Conservation (phyloP, 2,329 filamentous ascomycete genomes). For the Sclerotinia glacialis region DNA sequence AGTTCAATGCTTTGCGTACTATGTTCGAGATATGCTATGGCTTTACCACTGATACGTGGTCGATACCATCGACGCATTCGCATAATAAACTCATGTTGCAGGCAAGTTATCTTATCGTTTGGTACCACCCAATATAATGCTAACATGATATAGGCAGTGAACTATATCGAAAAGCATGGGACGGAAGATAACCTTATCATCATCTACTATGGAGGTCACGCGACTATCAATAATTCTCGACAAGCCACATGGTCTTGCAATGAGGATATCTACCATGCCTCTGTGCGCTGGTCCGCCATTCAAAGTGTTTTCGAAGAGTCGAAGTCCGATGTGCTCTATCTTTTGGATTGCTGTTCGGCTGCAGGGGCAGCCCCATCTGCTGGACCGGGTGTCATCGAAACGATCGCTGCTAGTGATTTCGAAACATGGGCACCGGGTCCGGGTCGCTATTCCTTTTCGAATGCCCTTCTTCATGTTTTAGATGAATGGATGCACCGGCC, state of each 20-base stretch:
- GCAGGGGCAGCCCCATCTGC: conserved; percentile 26
- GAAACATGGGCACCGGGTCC: conserved; percentile 26
- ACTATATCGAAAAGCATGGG: conserved; percentile 29
- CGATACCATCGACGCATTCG: conserved; percentile 30
- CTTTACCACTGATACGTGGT: conserved; percentile 31
- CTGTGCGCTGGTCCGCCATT: conserved; percentile 30
- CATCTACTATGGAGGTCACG: conserved; percentile 33
- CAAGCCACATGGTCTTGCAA: conserved; percentile 29
- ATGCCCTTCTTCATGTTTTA: conserved; percentile 29
- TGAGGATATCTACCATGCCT: conserved; percentile 22
- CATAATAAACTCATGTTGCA: conserved; percentile 32
- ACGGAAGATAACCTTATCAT: conserved; percentile 29
- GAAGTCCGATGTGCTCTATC: conserved; percentile 27
- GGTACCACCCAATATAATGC: background rate
- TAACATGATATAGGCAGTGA: conserved; percentile 25
- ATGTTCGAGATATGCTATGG: conserved; percentile 30
- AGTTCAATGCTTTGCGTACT: conserved; percentile 28
- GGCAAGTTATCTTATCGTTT: conserved; percentile 15
- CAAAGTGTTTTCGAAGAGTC: conserved; percentile 31
- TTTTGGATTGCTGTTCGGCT: conserved; percentile 29
- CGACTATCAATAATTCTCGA: conserved; percentile 28
- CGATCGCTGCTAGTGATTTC: conserved; percentile 28
- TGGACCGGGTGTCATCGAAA: conserved; percentile 27
- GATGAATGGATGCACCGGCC: conserved; percentile 28
- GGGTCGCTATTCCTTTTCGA: conserved; percentile 27